These are phyloP conservation scores for Phytopythium mirpurense DNA, from an alignment of 352 stramenopile genomes.

Conservation along the genomic window DNA sequence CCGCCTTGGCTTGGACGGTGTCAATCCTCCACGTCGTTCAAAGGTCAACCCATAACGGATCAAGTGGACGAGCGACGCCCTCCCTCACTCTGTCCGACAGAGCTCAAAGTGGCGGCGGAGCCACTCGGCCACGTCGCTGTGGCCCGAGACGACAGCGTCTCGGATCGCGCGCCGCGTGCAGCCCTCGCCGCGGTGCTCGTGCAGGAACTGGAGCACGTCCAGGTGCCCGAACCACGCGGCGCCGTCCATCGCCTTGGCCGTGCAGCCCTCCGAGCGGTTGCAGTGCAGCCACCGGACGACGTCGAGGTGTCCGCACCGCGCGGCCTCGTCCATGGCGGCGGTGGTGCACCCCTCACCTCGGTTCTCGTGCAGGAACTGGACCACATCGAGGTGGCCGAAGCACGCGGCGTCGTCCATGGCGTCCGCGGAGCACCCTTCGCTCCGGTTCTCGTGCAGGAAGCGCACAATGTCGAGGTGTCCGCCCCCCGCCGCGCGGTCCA, in stretches of 20 bases:
- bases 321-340: conserved; percentile 12
- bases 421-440: conserved; percentile 9
- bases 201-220: conserved; percentile 16
- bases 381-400: conserved; percentile 10
- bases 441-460: conserved; percentile 13
- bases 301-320: conserved; percentile 7
- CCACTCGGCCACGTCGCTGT: conserved; percentile 9
- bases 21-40: no score
- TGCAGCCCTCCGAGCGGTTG: conserved; percentile 7
- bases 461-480: conserved; percentile 11
- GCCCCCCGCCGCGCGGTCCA: conserved; percentile 9
- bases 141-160: conserved; percentile 7
- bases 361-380: conserved; percentile 11
- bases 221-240: conserved; percentile 23
- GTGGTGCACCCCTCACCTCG: conserved; percentile 7
- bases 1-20: conserved; percentile 2
- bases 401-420: conserved; percentile 13
- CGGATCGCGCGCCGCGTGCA: conserved; percentile 8
- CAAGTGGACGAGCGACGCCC: no score
- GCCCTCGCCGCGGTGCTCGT: conserved; percentile 10
- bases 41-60: no score
- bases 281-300: conserved; percentile 10
- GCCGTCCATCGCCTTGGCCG: conserved; percentile 11
- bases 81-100: background rate
- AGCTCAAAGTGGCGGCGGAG: conserved; percentile 2